phyloP scores from a whole-genome alignment of 2,329 filamentous ascomycete species.

The Penicillium hordei region DNA sequence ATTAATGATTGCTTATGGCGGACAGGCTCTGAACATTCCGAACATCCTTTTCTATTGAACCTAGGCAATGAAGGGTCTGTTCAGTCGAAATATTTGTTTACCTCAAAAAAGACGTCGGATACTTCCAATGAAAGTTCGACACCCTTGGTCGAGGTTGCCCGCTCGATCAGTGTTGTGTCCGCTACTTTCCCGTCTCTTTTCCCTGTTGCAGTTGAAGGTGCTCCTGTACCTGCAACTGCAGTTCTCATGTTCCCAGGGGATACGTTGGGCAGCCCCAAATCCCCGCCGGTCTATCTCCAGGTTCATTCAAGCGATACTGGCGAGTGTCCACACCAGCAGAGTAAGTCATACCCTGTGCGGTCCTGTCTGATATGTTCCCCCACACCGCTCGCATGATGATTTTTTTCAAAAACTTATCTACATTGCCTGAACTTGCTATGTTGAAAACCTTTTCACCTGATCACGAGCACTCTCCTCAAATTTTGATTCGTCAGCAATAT shows the following conservation, averaged over 20 bases:
- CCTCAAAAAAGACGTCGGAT: conserved; percentile 35
- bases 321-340: conserved; percentile 83
- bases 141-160: conserved; percentile 49
- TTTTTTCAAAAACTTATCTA: conserved; percentile 88
- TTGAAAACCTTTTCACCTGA: conserved; percentile 86
- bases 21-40: conserved; percentile 8
- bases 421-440: conserved; percentile 96
- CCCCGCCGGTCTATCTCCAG: conserved; percentile 59
- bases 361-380: conserved; percentile 15
- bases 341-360: conserved; percentile 62
- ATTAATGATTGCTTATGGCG: conserved; percentile 45
- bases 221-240: conserved; percentile 69
- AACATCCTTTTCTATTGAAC: conserved; percentile 28
- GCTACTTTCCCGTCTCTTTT: conserved; percentile 68
- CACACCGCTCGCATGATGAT: conserved; percentile 72
- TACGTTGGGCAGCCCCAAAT: conserved; percentile 30
- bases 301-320: conserved; percentile 87
- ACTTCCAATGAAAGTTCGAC: conserved; percentile 22
- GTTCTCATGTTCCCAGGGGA: conserved; percentile 43
- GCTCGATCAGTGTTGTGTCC: conserved; percentile 68
- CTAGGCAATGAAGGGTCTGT: conserved; percentile 42
- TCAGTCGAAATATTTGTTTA: conserved; percentile 39
- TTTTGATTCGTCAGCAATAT: conserved; percentile 21
- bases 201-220: conserved; percentile 68
- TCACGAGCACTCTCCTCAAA: conserved; percentile 43